Base-by-base conservation (phyloP, 768 basidiomycete species). In the Calocera cornea region DNA sequence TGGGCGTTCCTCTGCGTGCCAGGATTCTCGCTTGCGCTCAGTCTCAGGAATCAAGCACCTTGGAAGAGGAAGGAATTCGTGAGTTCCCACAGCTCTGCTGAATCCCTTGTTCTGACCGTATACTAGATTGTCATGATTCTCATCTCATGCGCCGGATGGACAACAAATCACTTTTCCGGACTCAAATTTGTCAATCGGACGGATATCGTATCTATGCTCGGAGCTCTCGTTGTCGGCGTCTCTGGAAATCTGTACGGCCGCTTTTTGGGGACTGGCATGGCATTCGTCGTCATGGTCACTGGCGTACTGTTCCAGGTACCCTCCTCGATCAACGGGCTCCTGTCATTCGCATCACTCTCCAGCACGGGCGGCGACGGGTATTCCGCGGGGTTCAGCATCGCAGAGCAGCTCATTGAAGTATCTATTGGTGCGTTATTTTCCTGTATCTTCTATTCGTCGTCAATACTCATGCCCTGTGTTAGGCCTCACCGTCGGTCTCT, bases 281-380 rank as follows among this genome's bases (percentile, higher is more conserved):
- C 88, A 1, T 92, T 92, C 73, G 88, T 90, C 24, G 84, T 92
- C 68, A 90, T 91, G 85, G 88, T 89, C 70, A 89, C 87, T 0
- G 90, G 88, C 27, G 88, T 93, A 63, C 80, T 92, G 17, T 89
- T 92, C 78, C 92, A 93, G 77, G 81, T 93, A 0, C 91, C 90
- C 0, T 89, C 88, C 41, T 81, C 93, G 12, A 85, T 87, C 8
- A 89, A 84, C 49, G 89, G 89, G 12, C 83, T 93, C 7, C 81
- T 94, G 69, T 84, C 83, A 69, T 90, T 87, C 72, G 86, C 84
- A 12, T 80, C 81, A 40, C 22, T 47, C n/a, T 67, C 71, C 36
- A 68, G 72, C 1, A 65, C 65, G 24, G 72, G 74, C 41, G 67
- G 65, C 36, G 75, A 78, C 0, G 82, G 86, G 1, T 90, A 90